Percentiles rank a stretch among this genome's conserved stretches.
phyloP scores from a whole-genome alignment of 116 monocot species.

The Phalaenopsis hybrid region DNA sequence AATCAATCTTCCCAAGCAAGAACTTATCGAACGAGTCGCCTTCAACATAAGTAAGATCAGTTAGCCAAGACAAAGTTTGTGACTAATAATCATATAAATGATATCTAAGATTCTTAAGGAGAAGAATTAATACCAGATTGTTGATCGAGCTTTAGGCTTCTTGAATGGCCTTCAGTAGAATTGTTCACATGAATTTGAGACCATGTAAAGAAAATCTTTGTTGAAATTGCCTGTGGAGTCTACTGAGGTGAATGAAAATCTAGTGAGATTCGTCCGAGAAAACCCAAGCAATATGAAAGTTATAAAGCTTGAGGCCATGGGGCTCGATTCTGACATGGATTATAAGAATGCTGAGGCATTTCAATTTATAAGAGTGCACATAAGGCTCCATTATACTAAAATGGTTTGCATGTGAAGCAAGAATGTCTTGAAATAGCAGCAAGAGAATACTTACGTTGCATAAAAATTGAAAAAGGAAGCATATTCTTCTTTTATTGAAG shows the following conservation, averaged over 20 bases:
- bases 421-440: constrained; percentile 32
- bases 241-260: constrained; percentile 15
- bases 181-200: constrained; percentile 50
- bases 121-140: constrained; percentile 36
- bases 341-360: background rate
- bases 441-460: constrained; percentile 18
- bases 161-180: constrained; percentile 40
- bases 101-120: background rate
- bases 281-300: constrained; percentile 4
- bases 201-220: constrained; percentile 54
- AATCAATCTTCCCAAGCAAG: constrained; percentile 43
- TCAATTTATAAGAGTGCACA: background rate
- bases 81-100: background rate
- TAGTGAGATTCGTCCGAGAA: constrained; percentile 10
- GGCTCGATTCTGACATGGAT: background rate
- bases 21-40: constrained; percentile 41
- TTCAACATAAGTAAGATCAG: background rate
- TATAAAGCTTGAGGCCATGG: constrained; percentile 8
- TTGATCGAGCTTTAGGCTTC: constrained; percentile 53
- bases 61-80: background rate
- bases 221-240: constrained; percentile 51
- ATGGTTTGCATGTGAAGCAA: constrained; percentile 19
- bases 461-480: background rate
- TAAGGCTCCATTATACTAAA: background rate
- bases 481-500: background rate